phyloP scores from a whole-genome alignment of 208 protist genomes.

The Trypanosoma mega region DNA sequence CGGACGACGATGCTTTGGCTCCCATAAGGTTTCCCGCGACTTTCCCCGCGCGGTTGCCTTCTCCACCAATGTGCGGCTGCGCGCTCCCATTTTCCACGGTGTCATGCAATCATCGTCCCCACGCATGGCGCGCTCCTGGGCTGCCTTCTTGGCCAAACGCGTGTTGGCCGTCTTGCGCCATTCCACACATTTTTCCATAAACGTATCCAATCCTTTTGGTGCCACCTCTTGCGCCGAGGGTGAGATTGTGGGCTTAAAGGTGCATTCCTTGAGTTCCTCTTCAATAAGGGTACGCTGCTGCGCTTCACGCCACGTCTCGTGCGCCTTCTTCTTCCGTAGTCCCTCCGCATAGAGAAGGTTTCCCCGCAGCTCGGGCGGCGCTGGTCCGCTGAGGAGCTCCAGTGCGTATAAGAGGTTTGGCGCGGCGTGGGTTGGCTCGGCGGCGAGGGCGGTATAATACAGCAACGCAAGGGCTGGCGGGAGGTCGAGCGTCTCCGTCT shows the following conservation, averaged over 20 bases:
- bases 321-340: slow-evolving; percentile 2
- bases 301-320: slow-evolving; percentile 5
- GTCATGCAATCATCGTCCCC: slow-evolving; percentile 20
- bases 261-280: slow-evolving; percentile 43
- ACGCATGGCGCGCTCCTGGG: slow-evolving; percentile 20
- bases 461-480: slow-evolving; percentile 42
- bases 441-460: slow-evolving; percentile 36
- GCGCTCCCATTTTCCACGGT: slow-evolving; percentile 19
- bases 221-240: slow-evolving; percentile 23
- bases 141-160: slow-evolving; percentile 37
- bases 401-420: slow-evolving; percentile 31
- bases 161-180: slow-evolving; percentile 41
- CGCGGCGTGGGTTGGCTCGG: background rate
- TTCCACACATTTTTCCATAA: slow-evolving; percentile 61
- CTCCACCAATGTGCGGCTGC: slow-evolving; percentile 12
- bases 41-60: slow-evolving; percentile 7
- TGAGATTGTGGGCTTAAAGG: slow-evolving; percentile 48
- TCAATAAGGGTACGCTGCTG: slow-evolving; percentile 5
- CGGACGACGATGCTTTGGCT: too few relatives aligned
- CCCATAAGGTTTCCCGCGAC: slow-evolving; percentile 12
- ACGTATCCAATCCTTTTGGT: slow-evolving; percentile 42
- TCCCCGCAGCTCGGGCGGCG: slow-evolving; percentile 23
- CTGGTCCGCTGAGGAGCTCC: slow-evolving; percentile 25
- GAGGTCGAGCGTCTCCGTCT: slow-evolving; percentile 27
- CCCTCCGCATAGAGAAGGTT: slow-evolving; percentile 24